These are phyloP conservation scores for Lanmaoa rubissima DNA, from an alignment of 768 basidiomycete species.

Conservation along the genomic window DNA sequence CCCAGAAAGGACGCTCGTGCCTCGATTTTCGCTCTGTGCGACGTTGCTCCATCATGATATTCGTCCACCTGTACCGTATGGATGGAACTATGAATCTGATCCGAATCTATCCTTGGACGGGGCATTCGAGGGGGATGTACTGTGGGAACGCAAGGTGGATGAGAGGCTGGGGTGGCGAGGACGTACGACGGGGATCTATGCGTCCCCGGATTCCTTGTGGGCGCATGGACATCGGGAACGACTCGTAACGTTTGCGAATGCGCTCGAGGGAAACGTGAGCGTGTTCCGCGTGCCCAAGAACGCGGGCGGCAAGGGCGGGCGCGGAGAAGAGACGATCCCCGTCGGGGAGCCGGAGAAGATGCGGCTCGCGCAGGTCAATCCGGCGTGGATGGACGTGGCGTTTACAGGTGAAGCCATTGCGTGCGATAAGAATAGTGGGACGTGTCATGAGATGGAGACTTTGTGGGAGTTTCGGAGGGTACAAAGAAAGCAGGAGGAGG, in stretches of 20 bases:
- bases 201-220: constrained; percentile 44
- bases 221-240: constrained; percentile 46
- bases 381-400: constrained; percentile 60
- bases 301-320: background rate
- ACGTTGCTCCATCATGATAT: constrained; percentile 57
- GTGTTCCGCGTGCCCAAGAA: constrained; percentile 36
- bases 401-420: constrained; percentile 45
- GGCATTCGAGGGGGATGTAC: constrained; percentile 47
- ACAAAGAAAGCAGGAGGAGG: constrained; percentile 48
- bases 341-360: constrained; percentile 37
- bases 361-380: constrained; percentile 43
- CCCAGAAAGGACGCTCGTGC: constrained; percentile 43
- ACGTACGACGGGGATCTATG: constrained; percentile 63
- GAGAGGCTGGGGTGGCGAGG: constrained; percentile 72
- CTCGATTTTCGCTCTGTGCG: constrained; percentile 52
- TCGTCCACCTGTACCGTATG: constrained; percentile 46
- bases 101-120: constrained; percentile 8
- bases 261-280: constrained; percentile 37
- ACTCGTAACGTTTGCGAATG: constrained; percentile 44
- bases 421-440: constrained; percentile 34
- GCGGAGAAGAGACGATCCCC: constrained; percentile 18
- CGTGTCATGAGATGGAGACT: constrained; percentile 43
- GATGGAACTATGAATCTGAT: constrained; percentile 44
- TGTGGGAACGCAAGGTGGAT: constrained; percentile 62
- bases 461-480: constrained; percentile 50